Evolutionary conservation across 2,329 filamentous ascomycete genomes (phyloP), one percentile per base, ranked within the genome.

Genomic region (Trichoderma aggressivum): DNA sequence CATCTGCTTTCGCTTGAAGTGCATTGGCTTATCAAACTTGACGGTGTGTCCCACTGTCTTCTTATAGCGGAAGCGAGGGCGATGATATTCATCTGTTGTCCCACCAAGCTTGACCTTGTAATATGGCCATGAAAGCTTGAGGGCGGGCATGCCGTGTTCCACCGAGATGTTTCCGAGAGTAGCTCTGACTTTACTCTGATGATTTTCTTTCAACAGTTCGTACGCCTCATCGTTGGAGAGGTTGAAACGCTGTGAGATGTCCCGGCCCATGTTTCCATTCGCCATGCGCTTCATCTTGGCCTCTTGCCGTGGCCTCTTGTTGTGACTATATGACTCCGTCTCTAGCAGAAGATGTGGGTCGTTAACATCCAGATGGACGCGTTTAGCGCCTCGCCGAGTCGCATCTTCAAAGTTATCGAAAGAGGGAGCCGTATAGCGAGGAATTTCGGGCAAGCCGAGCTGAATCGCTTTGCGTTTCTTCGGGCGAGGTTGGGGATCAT

Each of bases 201-300:
- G 94, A 78, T 98, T 98, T 81, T 97, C 94, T 81, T 98, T 98
- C 58, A 99, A 88, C 72, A 94, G 89, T 78, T 98, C 94, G 80
- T 99, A 99, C 2, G 94, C 94, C 72, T 96, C 92, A 77, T 99
- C 96, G 74, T 98, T 98, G 34, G 94, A 97, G 71, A 97, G 92
- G 79, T 98, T 98, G 86, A 97, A 99, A 55, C 95, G 91, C 75
- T 91, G 89, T 47, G 89, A 89, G 43, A 97, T 87, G 70, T 93
- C 90, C 69, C 91, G 92, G 3, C 90, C 89, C 55, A 94, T 83
- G 64, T 90, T 91, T 18, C 90, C 89, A 70, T 89, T 91, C 8
- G 88, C 89, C 84, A 90, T 90, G 73, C 87, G 90, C 81, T 88
- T 91, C 74, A 88, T 86, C 73, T 89, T 90, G 65, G 84, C 82